Percentiles rank a stretch among this genome's conserved stretches.
phyloP scores from a whole-genome alignment of 148 eudicot genomes.

The Tetragonia tetragonoides region DNA sequence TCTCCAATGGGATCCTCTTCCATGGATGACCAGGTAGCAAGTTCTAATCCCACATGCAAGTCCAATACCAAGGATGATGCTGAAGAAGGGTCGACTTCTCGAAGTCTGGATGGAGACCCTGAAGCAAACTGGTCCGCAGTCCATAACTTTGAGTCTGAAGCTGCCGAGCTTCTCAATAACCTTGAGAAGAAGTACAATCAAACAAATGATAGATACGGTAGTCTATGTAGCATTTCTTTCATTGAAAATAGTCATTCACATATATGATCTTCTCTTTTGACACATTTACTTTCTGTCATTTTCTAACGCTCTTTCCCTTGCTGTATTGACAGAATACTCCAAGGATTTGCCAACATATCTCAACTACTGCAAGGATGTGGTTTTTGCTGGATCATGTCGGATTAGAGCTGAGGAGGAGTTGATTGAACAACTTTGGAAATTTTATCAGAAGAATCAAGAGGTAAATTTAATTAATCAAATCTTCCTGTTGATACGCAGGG shows the following conservation, averaged over 20 bases:
- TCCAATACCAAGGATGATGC: conserved; percentile 17
- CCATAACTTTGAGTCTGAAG: conserved; percentile 43
- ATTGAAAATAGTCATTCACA: not conserved
- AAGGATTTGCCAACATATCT: conserved; percentile 67
- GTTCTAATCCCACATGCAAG: conserved; percentile 7
- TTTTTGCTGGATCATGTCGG: conserved; percentile 60
- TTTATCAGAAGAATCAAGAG: conserved; percentile 49
- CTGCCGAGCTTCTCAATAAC: conserved; percentile 45
- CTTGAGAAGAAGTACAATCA: conserved; percentile 55
- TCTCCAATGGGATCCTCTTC: conserved; percentile 31
- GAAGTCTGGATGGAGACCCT: conserved; percentile 22
- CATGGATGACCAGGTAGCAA: conserved; percentile 18
- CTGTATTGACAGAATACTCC: conserved; percentile 45
- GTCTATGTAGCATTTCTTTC: conserved; percentile 1
- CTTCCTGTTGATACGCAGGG: not conserved
- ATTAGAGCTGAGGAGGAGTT: conserved; percentile 51
- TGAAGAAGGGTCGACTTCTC: conserved; percentile 19
- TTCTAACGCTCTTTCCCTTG: not conserved
- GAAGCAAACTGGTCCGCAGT: conserved; percentile 13
- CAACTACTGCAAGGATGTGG: conserved; percentile 67
- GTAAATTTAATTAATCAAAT: conserved; percentile 28
- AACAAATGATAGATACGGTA: conserved; percentile 51
- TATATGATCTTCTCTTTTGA: no score
- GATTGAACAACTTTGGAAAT: conserved; percentile 55
- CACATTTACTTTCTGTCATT: no score